Evolutionary conservation across 148 eudicot species (phyloP).

Genomic region (Chenopodium album): DNA sequence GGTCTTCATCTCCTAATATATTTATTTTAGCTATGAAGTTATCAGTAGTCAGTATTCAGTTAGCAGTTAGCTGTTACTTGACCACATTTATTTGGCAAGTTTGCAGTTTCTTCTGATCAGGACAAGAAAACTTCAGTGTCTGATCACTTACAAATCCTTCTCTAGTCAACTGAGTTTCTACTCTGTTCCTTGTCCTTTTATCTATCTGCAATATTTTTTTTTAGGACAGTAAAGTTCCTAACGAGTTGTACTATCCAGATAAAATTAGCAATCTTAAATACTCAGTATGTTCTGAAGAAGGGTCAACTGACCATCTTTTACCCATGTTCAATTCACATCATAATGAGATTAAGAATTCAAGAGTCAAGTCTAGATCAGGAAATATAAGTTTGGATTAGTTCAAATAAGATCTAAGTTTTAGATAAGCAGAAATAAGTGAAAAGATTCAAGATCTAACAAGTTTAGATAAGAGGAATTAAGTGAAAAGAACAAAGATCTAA

Average conservation of each 20-base stretch:
- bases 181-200: background rate
- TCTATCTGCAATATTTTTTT: background rate
- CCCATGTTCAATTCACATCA: constrained; percentile 4
- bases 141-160: background rate
- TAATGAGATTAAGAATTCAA: background rate
- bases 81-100: background rate
- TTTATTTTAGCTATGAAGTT: no score
- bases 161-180: background rate
- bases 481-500: background rate
- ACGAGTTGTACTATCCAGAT: background rate
- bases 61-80: background rate
- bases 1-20: no score
- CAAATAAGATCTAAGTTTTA: background rate
- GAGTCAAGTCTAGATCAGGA: background rate
- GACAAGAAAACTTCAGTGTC: background rate
- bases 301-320: background rate
- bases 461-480: background rate
- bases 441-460: background rate
- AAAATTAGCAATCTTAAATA: background rate
- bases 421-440: background rate
- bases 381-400: no score
- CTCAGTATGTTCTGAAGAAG: background rate
- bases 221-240: background rate
- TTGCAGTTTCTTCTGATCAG: background rate
- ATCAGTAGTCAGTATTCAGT: no score